Evolutionary conservation across 345 rosid genomes (phyloP), one percentile per base, ranked within the genome.

Genomic region (Heritiera littoralis): DNA sequence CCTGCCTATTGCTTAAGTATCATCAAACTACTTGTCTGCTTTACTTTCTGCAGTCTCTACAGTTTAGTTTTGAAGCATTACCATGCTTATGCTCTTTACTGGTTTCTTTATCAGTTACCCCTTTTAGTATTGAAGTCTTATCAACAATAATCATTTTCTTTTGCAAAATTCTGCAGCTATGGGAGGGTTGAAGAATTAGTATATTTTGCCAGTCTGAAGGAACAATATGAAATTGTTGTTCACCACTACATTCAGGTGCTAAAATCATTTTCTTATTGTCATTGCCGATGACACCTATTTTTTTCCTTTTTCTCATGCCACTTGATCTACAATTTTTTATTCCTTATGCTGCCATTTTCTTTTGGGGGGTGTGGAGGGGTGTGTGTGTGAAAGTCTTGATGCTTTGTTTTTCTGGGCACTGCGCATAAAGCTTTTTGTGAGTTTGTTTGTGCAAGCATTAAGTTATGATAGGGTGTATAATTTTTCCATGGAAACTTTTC

Each of bases 171-270:
- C 80, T 89, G 90, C 90, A 96, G 99, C 82, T 94, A 92, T 76
- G 98, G 99, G 23, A 87, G 98, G 79, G 99, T 94, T 68, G 98
- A 96, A 86, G 99, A 96, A 80, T 85, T 96, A 80, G 98, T 96
- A 67, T 96, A 89, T 89, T 96, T 92, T 89, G 99, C 98, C 80
- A 88, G 89, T 84, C 85, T 96, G 84, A 94, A 94, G 91, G 98
- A 87, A 87, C 99, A 92, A 78, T 88, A 92, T 79, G 99, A 92
- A 79, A 92, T 94, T 84, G 98, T 96, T 17, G 83, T 96, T 80
- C 97, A 94, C 81, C 88, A 94, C 81, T 89, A 94, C 79, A 89
- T 96, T 76, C 98, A 96, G 99, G 99, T 96, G 78, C 41, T 35
- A 55, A 32, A 10, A 49, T 73, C 40, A 15, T 54, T 73, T 38